Percentiles rank a stretch among this genome's conserved stretches.
phyloP scores from a whole-genome alignment of 2,329 filamentous ascomycete species.

The Fusarium miscanthi region DNA sequence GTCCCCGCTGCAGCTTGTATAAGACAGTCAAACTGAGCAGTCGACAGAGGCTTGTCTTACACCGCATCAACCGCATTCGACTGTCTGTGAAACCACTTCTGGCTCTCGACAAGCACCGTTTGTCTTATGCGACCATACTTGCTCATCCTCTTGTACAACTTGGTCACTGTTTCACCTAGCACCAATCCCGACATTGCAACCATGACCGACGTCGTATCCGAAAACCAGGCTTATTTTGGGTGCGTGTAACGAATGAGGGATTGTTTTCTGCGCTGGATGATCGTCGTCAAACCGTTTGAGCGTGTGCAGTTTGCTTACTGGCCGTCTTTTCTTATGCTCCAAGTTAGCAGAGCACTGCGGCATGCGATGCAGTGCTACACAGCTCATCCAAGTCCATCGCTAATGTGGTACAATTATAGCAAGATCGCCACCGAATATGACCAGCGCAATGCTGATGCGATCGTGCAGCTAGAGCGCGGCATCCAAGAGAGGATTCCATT shows the following conservation, averaged over 20 bases:
- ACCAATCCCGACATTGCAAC: conserved; percentile 43
- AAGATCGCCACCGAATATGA: conserved; percentile 56
- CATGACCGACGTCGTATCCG: conserved; percentile 49
- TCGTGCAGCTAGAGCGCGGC: conserved; percentile 64
- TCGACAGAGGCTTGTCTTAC: conserved; percentile 7
- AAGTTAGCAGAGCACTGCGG: conserved; percentile 13
- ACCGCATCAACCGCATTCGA: conserved; percentile 3
- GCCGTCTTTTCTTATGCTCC: conserved; percentile 10
- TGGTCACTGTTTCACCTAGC: conserved; percentile 16
- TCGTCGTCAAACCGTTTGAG: neutral
- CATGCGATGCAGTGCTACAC: neutral
- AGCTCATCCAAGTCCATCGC: conserved; percentile 9
- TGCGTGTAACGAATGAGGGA: conserved; percentile 43
- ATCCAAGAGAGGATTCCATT: conserved; percentile 67
- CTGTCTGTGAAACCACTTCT: conserved; percentile 9
- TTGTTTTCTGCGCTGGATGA: neutral
- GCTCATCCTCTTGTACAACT: conserved; percentile 12
- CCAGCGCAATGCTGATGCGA: conserved; percentile 63
- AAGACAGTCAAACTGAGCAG: conserved; percentile 11
- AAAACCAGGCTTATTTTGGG: conserved; percentile 58
- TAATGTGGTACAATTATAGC: conserved; percentile 38
- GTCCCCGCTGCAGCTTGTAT: conserved; percentile 46
- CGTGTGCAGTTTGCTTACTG: conserved; percentile 6
- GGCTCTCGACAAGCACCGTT: conserved; percentile 12
- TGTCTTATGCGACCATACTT: conserved; percentile 19